phyloP scores from a whole-genome alignment of 371 early-diverging fungal genomes.

The Dinochytrium kinnereticum region DNA sequence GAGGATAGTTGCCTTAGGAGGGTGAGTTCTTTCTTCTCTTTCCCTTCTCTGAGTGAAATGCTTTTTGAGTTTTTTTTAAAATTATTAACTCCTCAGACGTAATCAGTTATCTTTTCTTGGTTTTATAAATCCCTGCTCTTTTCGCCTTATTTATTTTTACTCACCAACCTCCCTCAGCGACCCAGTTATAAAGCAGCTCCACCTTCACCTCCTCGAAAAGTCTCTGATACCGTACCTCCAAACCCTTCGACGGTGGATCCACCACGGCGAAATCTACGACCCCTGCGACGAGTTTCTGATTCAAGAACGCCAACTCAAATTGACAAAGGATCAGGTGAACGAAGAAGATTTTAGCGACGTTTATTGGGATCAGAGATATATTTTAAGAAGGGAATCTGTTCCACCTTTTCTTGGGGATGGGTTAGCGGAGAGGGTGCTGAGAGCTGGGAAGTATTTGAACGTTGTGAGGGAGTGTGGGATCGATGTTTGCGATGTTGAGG shows the following conservation, averaged over 20 bases:
- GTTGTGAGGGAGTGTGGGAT: constrained; percentile 81
- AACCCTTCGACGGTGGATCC: constrained; percentile 87
- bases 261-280: constrained; percentile 83
- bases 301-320: constrained; percentile 32
- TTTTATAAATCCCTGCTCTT: background rate
- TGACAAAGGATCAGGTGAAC: constrained; percentile 52
- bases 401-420: constrained; percentile 77
- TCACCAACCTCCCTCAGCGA: constrained; percentile 64
- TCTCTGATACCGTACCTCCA: constrained; percentile 82
- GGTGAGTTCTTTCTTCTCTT: constrained; percentile 13
- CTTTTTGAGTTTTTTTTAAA: background rate
- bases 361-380: constrained; percentile 86
- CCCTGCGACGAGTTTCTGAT: constrained; percentile 93
- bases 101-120: background rate
- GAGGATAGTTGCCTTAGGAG: constrained; percentile 14
- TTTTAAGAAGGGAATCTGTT: constrained; percentile 65
- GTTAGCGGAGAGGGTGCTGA: constrained; percentile 76
- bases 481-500: constrained; percentile 19
- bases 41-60: background rate
- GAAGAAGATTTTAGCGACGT: constrained; percentile 74
- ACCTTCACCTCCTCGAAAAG: constrained; percentile 73
- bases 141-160: background rate
- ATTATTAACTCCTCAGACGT: too few relatives aligned
- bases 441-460: constrained; percentile 93
- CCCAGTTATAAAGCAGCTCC: constrained; percentile 73